Evolutionary conservation across 2,329 filamentous ascomycete species (phyloP).

Genomic region (Neurospora crassa): DNA sequence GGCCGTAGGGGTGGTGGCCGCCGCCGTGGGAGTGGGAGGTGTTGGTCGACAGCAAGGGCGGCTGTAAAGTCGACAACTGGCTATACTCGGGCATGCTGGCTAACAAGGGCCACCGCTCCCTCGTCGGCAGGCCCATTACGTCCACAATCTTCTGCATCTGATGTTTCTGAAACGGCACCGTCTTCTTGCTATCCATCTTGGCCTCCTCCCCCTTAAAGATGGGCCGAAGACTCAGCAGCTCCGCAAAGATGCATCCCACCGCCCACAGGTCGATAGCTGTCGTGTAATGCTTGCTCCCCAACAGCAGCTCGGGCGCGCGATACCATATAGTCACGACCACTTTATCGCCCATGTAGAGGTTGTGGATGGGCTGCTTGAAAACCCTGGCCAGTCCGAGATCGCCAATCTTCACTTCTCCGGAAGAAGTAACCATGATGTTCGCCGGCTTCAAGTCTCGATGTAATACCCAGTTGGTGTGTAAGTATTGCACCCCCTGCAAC

Average conservation of each 20-base stretch:
- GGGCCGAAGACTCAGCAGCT: conserved; percentile 77
- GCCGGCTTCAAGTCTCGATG: conserved; percentile 95
- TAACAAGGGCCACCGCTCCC: conserved; percentile 80
- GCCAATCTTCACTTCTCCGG: conserved; percentile 86
- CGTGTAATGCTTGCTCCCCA: conserved; percentile 92
- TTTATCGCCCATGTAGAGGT: conserved; percentile 88
- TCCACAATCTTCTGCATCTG: conserved; percentile 99
- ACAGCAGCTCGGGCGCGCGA: conserved; percentile 82
- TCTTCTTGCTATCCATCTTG: conserved; percentile 98
- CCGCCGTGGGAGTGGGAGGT: conserved; percentile 34
- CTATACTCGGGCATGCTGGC: conserved; percentile 77
- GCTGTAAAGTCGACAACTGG: conserved; percentile 52
- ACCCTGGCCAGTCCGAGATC: conserved; percentile 86
- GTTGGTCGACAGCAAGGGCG: conserved; percentile 25
- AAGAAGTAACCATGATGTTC: conserved; percentile 95
- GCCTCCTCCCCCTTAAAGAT: conserved; percentile 99
- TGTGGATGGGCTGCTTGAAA: conserved; percentile 89
- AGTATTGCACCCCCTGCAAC: conserved; percentile 85
- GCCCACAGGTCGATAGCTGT: conserved; percentile 97
- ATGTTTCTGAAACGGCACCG: conserved; percentile 91
- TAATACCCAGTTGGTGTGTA: conserved; percentile 94
- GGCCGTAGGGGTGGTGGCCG: conserved; percentile 35
- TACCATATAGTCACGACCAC: conserved; percentile 99
- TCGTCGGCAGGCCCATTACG: conserved; percentile 82
- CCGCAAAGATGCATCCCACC: conserved; percentile 94